A percentile compares a stretch with the other conserved stretches of the same genome.
Evolutionary conservation across 345 rosid genomes (phyloP).

Genomic region (Excoecaria agallocha): DNA sequence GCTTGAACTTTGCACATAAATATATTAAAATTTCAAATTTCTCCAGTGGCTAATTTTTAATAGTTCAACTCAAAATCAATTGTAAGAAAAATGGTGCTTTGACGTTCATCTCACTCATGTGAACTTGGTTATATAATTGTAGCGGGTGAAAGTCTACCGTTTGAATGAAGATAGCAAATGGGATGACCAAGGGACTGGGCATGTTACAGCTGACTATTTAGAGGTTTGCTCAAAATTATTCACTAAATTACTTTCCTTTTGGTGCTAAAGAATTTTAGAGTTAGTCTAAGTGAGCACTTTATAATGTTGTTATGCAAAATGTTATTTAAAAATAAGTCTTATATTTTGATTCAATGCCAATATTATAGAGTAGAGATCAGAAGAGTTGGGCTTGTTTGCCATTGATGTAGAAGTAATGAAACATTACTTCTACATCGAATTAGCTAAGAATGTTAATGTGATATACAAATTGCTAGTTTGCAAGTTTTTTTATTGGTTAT

Average conservation of each 20-base stretch:
- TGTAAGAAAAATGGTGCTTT: neutral
- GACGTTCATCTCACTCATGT: neutral
- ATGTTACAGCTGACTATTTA: slow-evolving; percentile 67
- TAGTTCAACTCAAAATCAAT: too few relatives aligned
- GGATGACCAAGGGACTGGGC: slow-evolving; percentile 97
- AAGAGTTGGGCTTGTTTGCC: slow-evolving; percentile 71
- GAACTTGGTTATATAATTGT: slow-evolving; percentile 22
- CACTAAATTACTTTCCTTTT: neutral
- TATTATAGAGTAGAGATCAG: slow-evolving; percentile 57
- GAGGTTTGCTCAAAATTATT: slow-evolving; percentile 53
- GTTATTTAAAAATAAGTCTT: neutral
- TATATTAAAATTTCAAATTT: too few relatives aligned
- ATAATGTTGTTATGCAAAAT: too few relatives aligned
- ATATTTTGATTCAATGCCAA: slow-evolving; percentile 28
- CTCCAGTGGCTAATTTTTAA: too few relatives aligned
- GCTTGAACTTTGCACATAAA: too few relatives aligned
- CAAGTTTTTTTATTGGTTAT: neutral
- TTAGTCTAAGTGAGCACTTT: neutral
- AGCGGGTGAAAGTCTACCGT: slow-evolving; percentile 89
- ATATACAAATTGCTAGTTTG: neutral
- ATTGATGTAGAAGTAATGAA: slow-evolving; percentile 77
- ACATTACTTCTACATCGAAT: slow-evolving; percentile 80
- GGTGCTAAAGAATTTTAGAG: neutral
- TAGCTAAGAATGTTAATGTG: slow-evolving; percentile 51
- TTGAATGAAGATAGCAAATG: slow-evolving; percentile 74